Percentiles rank a stretch among this genome's conserved stretches.
phyloP scores from a whole-genome alignment of 371 early-diverging fungal genomes.

The Mitosporidium daphniae region DNA sequence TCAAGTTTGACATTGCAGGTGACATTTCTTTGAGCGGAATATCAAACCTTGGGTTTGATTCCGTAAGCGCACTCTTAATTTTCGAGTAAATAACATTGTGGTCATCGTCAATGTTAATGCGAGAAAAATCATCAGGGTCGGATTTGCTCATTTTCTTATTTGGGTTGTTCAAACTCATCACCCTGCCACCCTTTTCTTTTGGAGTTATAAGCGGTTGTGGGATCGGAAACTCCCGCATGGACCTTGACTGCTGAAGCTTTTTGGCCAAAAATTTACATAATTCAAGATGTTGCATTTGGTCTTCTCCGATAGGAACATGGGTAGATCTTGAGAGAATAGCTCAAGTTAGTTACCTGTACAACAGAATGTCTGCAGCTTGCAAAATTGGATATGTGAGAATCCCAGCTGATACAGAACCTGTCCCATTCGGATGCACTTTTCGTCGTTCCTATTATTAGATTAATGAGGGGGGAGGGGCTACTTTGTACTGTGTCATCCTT shows the following conservation, averaged over 20 bases:
- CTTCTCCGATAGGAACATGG: constrained; percentile 64
- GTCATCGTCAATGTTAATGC: constrained; percentile 30
- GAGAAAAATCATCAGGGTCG: constrained; percentile 19
- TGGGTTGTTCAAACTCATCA: constrained; percentile 45
- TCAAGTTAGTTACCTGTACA: constrained; percentile 15
- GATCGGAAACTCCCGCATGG: background rate
- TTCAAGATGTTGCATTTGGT: constrained; percentile 61
- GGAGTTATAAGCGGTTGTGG: background rate
- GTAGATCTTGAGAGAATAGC: constrained; percentile 14
- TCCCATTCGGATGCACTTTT: constrained; percentile 4
- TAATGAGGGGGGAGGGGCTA: constrained; percentile 3
- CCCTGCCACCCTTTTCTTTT: constrained; percentile 18
- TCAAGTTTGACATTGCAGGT: too few relatives aligned
- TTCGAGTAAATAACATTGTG: constrained; percentile 21
- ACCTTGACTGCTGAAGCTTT: constrained; percentile 13
- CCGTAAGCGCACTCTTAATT: constrained; percentile 31
- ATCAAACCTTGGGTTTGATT: too few relatives aligned
- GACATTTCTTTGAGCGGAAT: too few relatives aligned
- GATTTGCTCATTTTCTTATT: constrained; percentile 64
- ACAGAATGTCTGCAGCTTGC: constrained; percentile 62
- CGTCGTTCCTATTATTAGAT: constrained; percentile 2
- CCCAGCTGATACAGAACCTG: constrained; percentile 13
- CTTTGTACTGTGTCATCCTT: constrained; percentile 83
- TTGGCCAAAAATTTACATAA: constrained; percentile 29
- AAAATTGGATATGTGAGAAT: constrained; percentile 59